phyloP scores from a whole-genome alignment of 306 rosid species.

The Canavalia gladiata region DNA sequence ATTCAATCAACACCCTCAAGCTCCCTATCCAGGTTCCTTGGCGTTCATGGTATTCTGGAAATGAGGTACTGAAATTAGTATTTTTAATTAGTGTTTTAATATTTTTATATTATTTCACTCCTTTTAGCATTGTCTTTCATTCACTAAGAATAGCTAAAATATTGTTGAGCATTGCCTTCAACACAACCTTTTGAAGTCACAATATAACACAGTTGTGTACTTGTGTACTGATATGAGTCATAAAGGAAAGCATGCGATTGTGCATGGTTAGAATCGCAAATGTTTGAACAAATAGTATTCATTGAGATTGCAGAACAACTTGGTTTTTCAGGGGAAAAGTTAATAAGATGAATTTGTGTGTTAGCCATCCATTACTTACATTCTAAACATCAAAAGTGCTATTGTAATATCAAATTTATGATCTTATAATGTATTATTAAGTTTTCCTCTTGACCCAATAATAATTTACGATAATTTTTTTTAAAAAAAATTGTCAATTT shows the following conservation, averaged over 20 bases:
- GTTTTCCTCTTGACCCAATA: conserved; percentile 4
- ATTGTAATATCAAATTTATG: neutral
- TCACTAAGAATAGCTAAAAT: too few species aligned
- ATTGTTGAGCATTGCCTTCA: too few species aligned
- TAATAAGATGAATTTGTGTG: too few species aligned
- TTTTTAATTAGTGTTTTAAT: neutral
- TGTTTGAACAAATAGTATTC: too few species aligned
- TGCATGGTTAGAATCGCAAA: too few species aligned
- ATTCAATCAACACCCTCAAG: conserved; percentile 55
- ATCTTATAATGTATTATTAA: neutral
- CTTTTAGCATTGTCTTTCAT: too few species aligned
- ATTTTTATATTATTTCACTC: neutral
- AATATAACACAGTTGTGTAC: neutral
- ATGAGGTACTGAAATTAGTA: conserved; percentile 53
- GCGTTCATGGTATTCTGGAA: conserved; percentile 65
- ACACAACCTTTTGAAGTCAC: neutral
- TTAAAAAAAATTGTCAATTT: too few species aligned
- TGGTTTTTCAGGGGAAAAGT: too few species aligned
- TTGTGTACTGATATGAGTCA: too few species aligned
- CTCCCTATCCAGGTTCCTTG: conserved; percentile 52
- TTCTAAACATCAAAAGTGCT: neutral
- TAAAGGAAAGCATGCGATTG: too few species aligned
- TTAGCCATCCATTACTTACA: too few species aligned
- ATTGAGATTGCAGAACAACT: too few species aligned
- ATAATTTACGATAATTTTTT: neutral